Conservation (phyloP, 495 filamentous ascomycete species). For the Margaritispora aquatica region DNA sequence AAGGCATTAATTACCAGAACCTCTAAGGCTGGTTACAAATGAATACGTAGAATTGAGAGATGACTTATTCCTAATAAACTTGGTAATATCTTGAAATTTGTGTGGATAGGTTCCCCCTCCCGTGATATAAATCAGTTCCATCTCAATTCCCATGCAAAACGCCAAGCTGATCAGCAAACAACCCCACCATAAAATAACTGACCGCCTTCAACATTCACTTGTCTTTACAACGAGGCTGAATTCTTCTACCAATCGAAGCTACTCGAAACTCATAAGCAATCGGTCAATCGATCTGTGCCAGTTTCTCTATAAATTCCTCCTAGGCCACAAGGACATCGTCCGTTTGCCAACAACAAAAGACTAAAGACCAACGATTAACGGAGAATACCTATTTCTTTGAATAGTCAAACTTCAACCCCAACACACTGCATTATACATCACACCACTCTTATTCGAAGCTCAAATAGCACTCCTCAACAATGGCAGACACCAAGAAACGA, state of each 20-base stretch:
- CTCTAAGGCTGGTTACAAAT: no score
- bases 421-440: background rate
- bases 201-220: background rate
- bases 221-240: conserved; percentile 11
- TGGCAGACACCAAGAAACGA: conserved; percentile 33
- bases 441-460: background rate
- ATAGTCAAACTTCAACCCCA: background rate
- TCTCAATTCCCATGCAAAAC: no score
- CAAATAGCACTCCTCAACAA: background rate
- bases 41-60: no score
- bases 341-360: no score
- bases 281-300: background rate
- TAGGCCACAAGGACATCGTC: no score
- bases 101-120: no score
- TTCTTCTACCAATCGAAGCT: background rate
- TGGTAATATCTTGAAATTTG: no score
- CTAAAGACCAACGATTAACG: no score
- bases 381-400: no score
- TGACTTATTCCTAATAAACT: no score
- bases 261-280: conserved; percentile 1
- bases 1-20: no score
- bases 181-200: background rate
- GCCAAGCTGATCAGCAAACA: background rate
- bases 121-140: background rate
- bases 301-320: background rate